Evolutionary conservation across 148 eudicot species (phyloP), one percentile per base, ranked within the genome.

Genomic region (Vaccinium corymbosum): DNA sequence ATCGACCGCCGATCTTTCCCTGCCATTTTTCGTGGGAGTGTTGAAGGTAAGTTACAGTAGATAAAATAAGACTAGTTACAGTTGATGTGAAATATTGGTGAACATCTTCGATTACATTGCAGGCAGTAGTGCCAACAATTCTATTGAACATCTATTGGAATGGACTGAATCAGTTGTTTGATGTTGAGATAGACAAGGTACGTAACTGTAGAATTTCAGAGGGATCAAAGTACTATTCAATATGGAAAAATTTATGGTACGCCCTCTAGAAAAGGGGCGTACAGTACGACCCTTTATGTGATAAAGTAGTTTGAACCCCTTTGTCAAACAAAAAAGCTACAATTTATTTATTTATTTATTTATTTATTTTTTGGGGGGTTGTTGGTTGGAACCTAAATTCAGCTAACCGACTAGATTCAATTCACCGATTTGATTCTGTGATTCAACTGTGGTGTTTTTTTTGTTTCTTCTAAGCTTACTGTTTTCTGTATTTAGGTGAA

Each of bases 111-210:
- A 17, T 53, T 79, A 4, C 9, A n/a, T 29, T 79, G 62, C 22
- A 86, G 85, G 80, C 84, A 74, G 7, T 82, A n/a, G 38, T 71
- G 49, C 88, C 88, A 68, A 22, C 83, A 42, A 27, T 79, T 13
- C 56, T 78, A 6, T 57, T 86, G 88, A 83, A 86, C 85, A 57
- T 86, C 64, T 86, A 86, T 71, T 74, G 59, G 51, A 80, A 79
- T 16, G 88, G 85, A 76, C 27, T 83, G 7, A 83, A 86, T 75
- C 78, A 80, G 51, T 15, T 79, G 32, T 77, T 74, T 70, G 85
- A 42, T 75, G 32, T 80, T 15, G 89, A 90, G 0, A 90, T 87
- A 87, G 89, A 90, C 82, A 90, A 89, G 92, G 91, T 89, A 53
- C n/a, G 87, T 89, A 27, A 53, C 55, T 70, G 13, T 1, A n/a